phyloP scores from a whole-genome alignment of 73 alveolate genomes.

The Stentor roeselii region DNA sequence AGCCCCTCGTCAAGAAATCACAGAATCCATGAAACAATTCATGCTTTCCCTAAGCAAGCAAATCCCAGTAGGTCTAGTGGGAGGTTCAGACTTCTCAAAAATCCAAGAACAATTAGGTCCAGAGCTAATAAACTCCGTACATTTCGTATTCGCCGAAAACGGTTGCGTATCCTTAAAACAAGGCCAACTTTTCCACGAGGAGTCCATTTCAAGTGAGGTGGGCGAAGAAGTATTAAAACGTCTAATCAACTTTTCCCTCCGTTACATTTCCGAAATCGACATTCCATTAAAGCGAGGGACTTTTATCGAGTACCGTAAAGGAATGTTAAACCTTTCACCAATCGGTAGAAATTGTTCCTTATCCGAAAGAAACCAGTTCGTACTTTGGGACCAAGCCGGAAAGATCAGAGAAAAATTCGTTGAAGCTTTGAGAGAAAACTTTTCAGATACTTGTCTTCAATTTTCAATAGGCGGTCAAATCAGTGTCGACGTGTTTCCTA shows the following conservation, averaged over 20 bases:
- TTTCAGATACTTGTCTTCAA: slow-evolving; percentile 62
- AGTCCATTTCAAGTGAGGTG: slow-evolving; percentile 55
- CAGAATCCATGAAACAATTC: slow-evolving; percentile 77
- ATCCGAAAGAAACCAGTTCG: slow-evolving; percentile 93
- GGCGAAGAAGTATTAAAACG: slow-evolving; percentile 76
- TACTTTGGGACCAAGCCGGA: slow-evolving; percentile 70
- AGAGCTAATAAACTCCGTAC: slow-evolving; percentile 53
- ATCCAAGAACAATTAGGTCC: slow-evolving; percentile 73
- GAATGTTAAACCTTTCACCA: slow-evolving; percentile 92
- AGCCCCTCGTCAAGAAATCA: slow-evolving; percentile 70
- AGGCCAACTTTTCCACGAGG: slow-evolving; percentile 59
- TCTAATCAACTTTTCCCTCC: slow-evolving; percentile 79
- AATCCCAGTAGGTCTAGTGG: slow-evolving; percentile 88
- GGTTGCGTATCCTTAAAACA: slow-evolving; percentile 67
- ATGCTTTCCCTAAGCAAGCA: slow-evolving; percentile 45
- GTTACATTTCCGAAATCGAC: slow-evolving; percentile 83
- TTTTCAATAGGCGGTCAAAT: slow-evolving; percentile 97
- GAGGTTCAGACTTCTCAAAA: slow-evolving; percentile 90
- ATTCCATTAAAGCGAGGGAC: slow-evolving; percentile 97
- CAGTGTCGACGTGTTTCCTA: slow-evolving; percentile 91
- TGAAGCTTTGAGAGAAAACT: slow-evolving; percentile 63
- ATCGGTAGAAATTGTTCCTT: slow-evolving; percentile 93
- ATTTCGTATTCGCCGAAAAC: slow-evolving; percentile 85
- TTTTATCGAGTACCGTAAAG: slow-evolving; percentile 91
- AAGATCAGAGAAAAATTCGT: slow-evolving; percentile 71